These are phyloP conservation scores for Exophiala oligosperma DNA, from an alignment of 2,329 filamentous ascomycete species.

Conservation along the genomic window DNA sequence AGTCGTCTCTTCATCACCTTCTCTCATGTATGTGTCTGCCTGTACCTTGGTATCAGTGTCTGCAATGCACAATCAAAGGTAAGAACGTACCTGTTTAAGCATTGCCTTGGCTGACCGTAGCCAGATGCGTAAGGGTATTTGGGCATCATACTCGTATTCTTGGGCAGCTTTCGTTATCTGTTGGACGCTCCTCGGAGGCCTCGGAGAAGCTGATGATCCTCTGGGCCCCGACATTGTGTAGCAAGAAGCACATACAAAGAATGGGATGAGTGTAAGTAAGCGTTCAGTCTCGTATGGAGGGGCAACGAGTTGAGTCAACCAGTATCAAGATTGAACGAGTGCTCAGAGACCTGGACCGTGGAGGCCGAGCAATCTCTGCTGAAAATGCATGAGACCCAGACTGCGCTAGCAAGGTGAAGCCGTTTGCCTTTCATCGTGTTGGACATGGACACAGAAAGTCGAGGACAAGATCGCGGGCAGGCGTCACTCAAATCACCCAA, in stretches of 20 bases:
- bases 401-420: conserved; percentile 6
- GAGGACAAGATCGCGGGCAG: conserved; percentile 11
- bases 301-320: background rate
- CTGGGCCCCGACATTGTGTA: conserved; percentile 11
- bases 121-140: conserved; percentile 78
- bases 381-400: conserved; percentile 5
- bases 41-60: conserved; percentile 41
- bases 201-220: conserved; percentile 24
- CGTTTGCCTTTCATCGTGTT: conserved; percentile 16
- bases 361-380: background rate
- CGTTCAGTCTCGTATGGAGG: conserved; percentile 1
- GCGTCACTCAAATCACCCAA: conserved; percentile 15
- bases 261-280: background rate
- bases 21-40: conserved; percentile 80
- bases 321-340: conserved; percentile 1
- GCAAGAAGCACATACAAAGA: background rate
- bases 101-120: conserved; percentile 76
- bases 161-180: conserved; percentile 75
- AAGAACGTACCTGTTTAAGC: conserved; percentile 68
- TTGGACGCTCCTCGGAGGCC: conserved; percentile 66
- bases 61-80: background rate
- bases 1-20: conserved; percentile 82
- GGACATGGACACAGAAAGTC: conserved; percentile 10
- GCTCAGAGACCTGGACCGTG: background rate
- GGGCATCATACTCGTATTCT: conserved; percentile 77